Percentiles rank a stretch among this genome's conserved stretches.
These are phyloP conservation scores for Oenanthe javanica DNA, from an alignment of 140 eudicot species.

Conservation along the genomic window DNA sequence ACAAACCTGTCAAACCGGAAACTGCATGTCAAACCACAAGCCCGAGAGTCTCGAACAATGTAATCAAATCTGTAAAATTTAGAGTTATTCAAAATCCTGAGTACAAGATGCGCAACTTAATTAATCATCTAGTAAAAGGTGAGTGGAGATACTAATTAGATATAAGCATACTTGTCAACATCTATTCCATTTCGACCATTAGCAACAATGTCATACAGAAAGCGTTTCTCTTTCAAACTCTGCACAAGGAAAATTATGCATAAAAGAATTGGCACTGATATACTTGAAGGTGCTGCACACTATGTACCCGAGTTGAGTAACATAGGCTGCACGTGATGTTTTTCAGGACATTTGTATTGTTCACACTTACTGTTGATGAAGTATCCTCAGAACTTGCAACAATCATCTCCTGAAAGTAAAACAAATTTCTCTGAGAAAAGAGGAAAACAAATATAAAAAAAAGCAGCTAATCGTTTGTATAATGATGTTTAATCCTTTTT, in stretches of 20 bases:
- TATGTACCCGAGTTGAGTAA: too few relatives aligned
- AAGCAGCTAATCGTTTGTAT: background rate
- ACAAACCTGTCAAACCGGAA: constrained; percentile 71
- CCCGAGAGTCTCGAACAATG: constrained; percentile 86
- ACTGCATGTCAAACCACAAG: constrained; percentile 82
- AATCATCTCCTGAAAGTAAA: constrained; percentile 70
- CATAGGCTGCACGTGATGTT: background rate
- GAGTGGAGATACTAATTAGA: background rate
- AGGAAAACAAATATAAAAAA: background rate
- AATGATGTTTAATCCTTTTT: background rate
- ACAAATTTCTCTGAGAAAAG: background rate
- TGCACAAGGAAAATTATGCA: constrained; percentile 19
- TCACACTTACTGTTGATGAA: constrained; percentile 40
- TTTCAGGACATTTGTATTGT: background rate
- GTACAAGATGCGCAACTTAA: background rate
- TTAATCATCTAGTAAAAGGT: constrained; percentile 9
- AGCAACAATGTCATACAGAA: constrained; percentile 92
- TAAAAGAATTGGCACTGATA: background rate
- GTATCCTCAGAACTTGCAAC: constrained; percentile 43
- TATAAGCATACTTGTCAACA: constrained; percentile 77
- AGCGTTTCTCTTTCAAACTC: constrained; percentile 66
- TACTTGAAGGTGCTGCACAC: background rate
- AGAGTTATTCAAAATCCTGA: background rate
- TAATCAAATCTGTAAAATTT: constrained; percentile 66
- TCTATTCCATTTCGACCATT: constrained; percentile 98